Evolutionary conservation across 192 early-diverging fungal species (phyloP).

Genomic region (Lobosporangium transversale): DNA sequence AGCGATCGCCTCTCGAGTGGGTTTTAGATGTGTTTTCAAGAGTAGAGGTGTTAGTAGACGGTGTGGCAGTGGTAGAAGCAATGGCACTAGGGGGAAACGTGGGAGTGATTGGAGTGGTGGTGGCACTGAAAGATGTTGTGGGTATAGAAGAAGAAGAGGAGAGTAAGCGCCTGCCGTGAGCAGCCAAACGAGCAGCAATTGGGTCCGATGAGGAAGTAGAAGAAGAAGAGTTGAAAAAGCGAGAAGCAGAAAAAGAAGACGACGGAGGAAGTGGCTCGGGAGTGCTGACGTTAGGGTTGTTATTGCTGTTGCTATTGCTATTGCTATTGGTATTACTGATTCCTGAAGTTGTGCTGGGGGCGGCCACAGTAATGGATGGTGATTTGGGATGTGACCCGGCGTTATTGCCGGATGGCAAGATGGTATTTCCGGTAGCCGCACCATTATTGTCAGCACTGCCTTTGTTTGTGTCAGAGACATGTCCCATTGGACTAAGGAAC

Average conservation of each 20-base stretch:
- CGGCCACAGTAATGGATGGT: background rate
- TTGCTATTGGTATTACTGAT: background rate
- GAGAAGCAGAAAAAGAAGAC: no score
- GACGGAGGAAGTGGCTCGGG: background rate
- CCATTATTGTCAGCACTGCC: background rate
- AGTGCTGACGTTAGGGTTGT: background rate
- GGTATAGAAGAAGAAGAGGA: background rate
- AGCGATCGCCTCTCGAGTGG: background rate
- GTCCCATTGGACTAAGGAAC: no score
- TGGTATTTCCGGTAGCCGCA: slow-evolving; percentile 4
- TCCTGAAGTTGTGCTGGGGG: background rate
- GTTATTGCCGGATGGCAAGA: slow-evolving; percentile 1
- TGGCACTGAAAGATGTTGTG: background rate
- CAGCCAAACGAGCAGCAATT: background rate
- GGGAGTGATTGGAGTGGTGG: background rate
- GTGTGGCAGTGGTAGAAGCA: background rate
- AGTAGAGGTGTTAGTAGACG: background rate
- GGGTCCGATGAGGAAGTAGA: background rate
- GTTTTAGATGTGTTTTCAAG: no score
- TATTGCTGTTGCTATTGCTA: background rate
- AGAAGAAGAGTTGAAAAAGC: background rate
- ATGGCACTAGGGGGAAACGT: no score
- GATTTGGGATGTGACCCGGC: background rate
- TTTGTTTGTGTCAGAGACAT: background rate
- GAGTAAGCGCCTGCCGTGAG: background rate